phyloP scores from a whole-genome alignment of 2,329 filamentous ascomycete species.

The Pseudopithomyces maydicus region DNA sequence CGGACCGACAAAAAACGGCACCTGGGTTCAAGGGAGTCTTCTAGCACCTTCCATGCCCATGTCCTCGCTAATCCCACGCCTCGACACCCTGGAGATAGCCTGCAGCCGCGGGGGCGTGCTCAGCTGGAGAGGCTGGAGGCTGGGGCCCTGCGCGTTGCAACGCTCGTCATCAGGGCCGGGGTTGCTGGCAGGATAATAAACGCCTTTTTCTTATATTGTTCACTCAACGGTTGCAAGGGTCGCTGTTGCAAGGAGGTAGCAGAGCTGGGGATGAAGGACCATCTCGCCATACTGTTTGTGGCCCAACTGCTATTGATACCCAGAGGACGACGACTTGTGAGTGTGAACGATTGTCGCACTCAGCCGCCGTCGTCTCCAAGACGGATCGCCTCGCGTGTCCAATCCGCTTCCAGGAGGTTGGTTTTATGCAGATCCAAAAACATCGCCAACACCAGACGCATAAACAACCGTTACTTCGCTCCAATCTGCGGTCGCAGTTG shows the following conservation, averaged over 20 bases:
- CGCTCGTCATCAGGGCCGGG: constrained; percentile 1
- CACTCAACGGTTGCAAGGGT: no score
- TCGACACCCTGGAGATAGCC: constrained; percentile 11
- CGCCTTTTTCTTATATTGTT: neutral
- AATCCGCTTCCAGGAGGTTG: constrained; percentile 32
- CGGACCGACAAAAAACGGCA: constrained; percentile 28
- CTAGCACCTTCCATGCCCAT: constrained; percentile 40
- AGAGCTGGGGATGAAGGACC: no score
- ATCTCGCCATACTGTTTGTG: no score
- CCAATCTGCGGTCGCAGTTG: constrained; percentile 4
- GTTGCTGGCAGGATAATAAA: neutral
- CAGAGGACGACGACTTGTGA: no score
- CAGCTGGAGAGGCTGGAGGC: neutral
- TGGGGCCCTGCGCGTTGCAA: neutral
- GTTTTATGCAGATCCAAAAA: constrained; percentile 29
- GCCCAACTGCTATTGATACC: no score
- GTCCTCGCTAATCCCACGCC: constrained; percentile 12
- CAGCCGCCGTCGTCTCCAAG: constrained; percentile 1
- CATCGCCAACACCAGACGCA: constrained; percentile 26
- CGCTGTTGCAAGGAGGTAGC: no score
- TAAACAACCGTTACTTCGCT: constrained; percentile 13
- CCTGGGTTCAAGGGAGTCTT: constrained; percentile 31
- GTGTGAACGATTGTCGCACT: neutral
- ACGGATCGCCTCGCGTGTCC: constrained; percentile 7
- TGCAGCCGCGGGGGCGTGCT: constrained; percentile 26